phyloP scores from a whole-genome alignment of 305 asterid genomes.

The Solanum hybrid region DNA sequence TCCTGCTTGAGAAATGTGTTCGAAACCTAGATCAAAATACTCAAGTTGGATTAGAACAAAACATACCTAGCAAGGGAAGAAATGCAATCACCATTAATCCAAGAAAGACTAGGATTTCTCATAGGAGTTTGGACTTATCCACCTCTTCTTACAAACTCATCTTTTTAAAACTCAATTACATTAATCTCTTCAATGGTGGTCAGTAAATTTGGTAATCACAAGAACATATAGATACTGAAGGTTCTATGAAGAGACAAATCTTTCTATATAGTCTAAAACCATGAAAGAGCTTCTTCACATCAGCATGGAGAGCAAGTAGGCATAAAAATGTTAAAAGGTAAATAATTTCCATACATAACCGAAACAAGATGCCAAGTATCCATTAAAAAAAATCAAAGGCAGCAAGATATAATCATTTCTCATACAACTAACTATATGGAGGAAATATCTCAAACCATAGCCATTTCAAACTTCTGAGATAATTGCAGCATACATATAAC shows the following conservation, averaged over 20 bases:
- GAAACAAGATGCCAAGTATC: not conserved
- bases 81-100: not conserved
- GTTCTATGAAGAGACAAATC: not conserved
- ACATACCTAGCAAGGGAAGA: not conserved
- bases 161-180: not conserved
- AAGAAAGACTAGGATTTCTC: not conserved
- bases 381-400: not conserved
- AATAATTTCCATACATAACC: not conserved
- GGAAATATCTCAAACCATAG: not conserved
- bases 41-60: not conserved
- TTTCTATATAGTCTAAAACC: not conserved
- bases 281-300: not conserved
- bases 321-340: not conserved
- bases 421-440: not conserved
- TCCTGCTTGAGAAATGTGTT: not conserved
- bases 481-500: not conserved
- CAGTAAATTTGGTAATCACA: not conserved
- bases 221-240: not conserved
- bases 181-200: not conserved
- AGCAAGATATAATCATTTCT: not conserved
- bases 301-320: not conserved
- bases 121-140: not conserved
- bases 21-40: not conserved
- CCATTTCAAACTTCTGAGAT: not conserved
- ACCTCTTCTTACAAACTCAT: not conserved